A percentile compares a stretch with the other conserved stretches of the same genome.
These are phyloP conservation scores for Dissophora globulifera DNA, from an alignment of 192 early-diverging fungal genomes.

Conservation along the genomic window DNA sequence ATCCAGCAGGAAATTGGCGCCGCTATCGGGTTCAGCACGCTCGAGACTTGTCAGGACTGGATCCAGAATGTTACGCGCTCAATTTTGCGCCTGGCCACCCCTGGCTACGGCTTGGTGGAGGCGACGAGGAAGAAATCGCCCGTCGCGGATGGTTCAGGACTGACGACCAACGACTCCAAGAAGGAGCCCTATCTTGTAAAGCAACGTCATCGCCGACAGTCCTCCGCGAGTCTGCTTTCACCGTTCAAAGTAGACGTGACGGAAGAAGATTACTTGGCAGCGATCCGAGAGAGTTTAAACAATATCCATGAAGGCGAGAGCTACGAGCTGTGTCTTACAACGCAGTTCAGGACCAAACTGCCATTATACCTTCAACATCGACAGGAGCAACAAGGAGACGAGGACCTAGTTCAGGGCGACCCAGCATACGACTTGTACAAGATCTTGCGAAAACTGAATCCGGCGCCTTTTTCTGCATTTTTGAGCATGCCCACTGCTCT, in stretches of 20 bases:
- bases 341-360: slow-evolving; percentile 69
- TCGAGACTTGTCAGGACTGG: slow-evolving; percentile 38
- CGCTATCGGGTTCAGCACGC: slow-evolving; percentile 12
- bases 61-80: slow-evolving; percentile 31
- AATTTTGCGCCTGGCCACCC: slow-evolving; percentile 22
- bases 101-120: too few relatives aligned
- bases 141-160: too few relatives aligned
- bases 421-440: slow-evolving; percentile 67
- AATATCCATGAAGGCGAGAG: slow-evolving; percentile 88
- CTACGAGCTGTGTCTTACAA: slow-evolving; percentile 96
- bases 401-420: not conserved
- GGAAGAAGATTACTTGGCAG: slow-evolving; percentile 61
- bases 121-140: too few relatives aligned
- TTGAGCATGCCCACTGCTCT: slow-evolving; percentile 63
- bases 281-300: slow-evolving; percentile 65
- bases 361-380: slow-evolving; percentile 17
- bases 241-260: slow-evolving; percentile 57
- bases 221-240: slow-evolving; percentile 18
- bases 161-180: slow-evolving; percentile 2
- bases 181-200: slow-evolving; percentile 36
- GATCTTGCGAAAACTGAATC: slow-evolving; percentile 75
- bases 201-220: slow-evolving; percentile 25
- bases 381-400: not conserved
- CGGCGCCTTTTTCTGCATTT: slow-evolving; percentile 89
- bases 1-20: slow-evolving; percentile 12